Evolutionary conservation across 2,329 filamentous ascomycete genomes (phyloP).

Genomic region (Xylaria sp.): DNA sequence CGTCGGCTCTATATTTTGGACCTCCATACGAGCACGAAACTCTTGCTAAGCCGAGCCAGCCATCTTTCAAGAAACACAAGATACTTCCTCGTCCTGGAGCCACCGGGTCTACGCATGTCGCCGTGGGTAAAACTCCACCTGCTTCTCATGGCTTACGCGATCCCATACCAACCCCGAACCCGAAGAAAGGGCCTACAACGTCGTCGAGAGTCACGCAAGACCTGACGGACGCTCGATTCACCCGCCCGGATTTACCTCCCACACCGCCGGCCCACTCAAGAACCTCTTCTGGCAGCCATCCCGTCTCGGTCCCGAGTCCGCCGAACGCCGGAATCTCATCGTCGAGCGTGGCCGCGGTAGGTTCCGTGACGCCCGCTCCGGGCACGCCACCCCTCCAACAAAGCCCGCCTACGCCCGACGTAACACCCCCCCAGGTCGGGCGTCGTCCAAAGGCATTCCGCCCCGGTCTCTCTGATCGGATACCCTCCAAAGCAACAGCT

Average conservation of each 20-base stretch:
- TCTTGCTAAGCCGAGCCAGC: conserved; percentile 35
- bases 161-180: conserved; percentile 34
- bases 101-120: conserved; percentile 29
- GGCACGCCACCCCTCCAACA: conserved; percentile 68
- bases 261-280: conserved; percentile 67
- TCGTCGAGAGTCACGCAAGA: conserved; percentile 49
- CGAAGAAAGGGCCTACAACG: conserved; percentile 45
- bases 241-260: conserved; percentile 61
- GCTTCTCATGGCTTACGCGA: conserved; percentile 40
- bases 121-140: conserved; percentile 20
- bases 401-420: conserved; percentile 76
- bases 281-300: conserved; percentile 59
- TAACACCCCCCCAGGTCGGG: conserved; percentile 68
- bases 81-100: conserved; percentile 46
- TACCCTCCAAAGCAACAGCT: conserved; percentile 57
- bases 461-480: conserved; percentile 54
- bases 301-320: conserved; percentile 50
- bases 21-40: conserved; percentile 36
- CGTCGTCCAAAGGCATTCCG: conserved; percentile 53
- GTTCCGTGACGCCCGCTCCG: conserved; percentile 48
- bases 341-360: conserved; percentile 46
- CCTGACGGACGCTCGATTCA: conserved; percentile 47
- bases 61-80: conserved; percentile 47
- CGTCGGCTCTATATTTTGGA: conserved; percentile 40
- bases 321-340: conserved; percentile 46